phyloP scores from a whole-genome alignment of 2,329 filamentous ascomycete species.

The Cladophialophora psammophila region DNA sequence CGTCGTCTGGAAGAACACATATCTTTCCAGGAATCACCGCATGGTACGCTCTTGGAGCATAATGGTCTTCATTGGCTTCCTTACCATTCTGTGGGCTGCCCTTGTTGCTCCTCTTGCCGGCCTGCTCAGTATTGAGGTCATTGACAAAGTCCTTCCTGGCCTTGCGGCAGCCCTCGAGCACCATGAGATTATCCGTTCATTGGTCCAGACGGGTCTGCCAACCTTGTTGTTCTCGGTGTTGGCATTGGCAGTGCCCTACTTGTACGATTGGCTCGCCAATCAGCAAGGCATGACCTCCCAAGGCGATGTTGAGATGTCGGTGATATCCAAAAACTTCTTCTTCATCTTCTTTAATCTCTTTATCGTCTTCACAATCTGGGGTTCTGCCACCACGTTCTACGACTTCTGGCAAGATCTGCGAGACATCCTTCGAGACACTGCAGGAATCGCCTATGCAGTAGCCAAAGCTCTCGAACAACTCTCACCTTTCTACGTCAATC shows the following conservation, averaged over 20 bases:
- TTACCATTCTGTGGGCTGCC: constrained; percentile 88
- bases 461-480: constrained; percentile 77
- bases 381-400: constrained; percentile 78
- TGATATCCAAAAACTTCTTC: constrained; percentile 99
- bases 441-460: constrained; percentile 75
- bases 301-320: constrained; percentile 89
- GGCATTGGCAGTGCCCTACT: constrained; percentile 87
- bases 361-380: constrained; percentile 88
- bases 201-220: constrained; percentile 87
- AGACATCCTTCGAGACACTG: constrained; percentile 79
- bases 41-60: constrained; percentile 83
- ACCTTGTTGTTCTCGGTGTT: constrained; percentile 85
- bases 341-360: constrained; percentile 99
- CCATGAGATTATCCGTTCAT: constrained; percentile 73
- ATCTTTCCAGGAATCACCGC: constrained; percentile 75
- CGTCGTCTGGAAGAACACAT: constrained; percentile 95
- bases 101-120: constrained; percentile 81
- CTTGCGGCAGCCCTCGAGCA: constrained; percentile 71
- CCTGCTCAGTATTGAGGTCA: constrained; percentile 80
- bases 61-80: constrained; percentile 79
- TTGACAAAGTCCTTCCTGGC: constrained; percentile 73
- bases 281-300: constrained; percentile 94
- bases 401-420: constrained; percentile 69
- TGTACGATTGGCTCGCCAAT: constrained; percentile 93
- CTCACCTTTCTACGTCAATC: constrained; percentile 87